Evolutionary conservation across 2,329 filamentous ascomycete species (phyloP), one percentile per base, ranked within the genome.

Genomic region (Leptographium flavum): DNA sequence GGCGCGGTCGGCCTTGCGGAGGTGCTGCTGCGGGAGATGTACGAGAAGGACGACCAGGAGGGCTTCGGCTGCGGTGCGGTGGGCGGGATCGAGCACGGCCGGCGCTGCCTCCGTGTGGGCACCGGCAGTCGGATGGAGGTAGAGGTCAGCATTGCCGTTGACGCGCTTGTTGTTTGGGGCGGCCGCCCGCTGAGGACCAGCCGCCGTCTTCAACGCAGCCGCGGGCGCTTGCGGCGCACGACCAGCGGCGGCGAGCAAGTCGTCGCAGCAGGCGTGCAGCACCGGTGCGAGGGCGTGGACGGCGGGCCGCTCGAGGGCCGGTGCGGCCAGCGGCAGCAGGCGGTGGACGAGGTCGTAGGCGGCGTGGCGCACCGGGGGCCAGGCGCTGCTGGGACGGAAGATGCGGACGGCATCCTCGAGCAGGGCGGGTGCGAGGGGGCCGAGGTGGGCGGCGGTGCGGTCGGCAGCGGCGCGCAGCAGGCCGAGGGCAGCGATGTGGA

Each of bases 381-480:
- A 58, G 45, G 63, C 63, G 49, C 71, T 73, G 47, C 68, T 65
- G 2, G 73, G 73, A 47, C 72, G 71, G 59, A 90, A 86, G 5
- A 87, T 68, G 62, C 83, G 84, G 5, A 78, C 63, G 3, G 83
- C 59, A 50, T 90, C 83, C 49, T 90, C 83, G 10, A 90, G 61
- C 13, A 82, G 67, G 43, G 76, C 76, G 14, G 79, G 73, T 14
- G 74, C 68, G 1, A 86, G 59, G 0, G 85, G 66, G 14, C 78
- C 55, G 33, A 76, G 70, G 48, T 70, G 74, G 15, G 64, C 62
- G 27, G 70, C 71, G 22, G 88, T 67, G 11, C 81, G 72, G 45
- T 68, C 60, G 21, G 76, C 58, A 39, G 92, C 57, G 11, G 66
- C 61, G 9, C 68, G 60, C 21, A 85, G 62, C 2, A 94, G 62